These are phyloP conservation scores for Dendrobium nobile DNA, from an alignment of 106 monocot species.

Conservation along the genomic window DNA sequence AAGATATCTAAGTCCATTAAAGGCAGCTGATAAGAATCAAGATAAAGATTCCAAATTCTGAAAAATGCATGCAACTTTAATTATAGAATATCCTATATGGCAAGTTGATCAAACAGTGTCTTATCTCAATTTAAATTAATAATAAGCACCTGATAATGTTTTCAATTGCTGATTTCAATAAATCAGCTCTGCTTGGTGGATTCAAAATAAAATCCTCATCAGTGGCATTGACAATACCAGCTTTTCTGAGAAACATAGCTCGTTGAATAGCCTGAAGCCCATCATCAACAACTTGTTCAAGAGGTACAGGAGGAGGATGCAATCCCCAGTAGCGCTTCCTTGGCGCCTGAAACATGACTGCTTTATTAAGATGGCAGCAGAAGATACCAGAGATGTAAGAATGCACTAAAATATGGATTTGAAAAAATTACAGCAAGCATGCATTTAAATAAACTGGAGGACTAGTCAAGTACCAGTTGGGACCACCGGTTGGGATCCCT, in stretches of 20 bases:
- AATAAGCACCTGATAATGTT: constrained; percentile 62
- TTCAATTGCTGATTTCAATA: constrained; percentile 73
- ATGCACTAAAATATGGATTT: background rate
- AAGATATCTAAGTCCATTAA: constrained; percentile 55
- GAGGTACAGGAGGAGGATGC: constrained; percentile 91
- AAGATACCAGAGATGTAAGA: background rate
- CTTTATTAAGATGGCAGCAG: background rate
- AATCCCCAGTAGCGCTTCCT: constrained; percentile 96
- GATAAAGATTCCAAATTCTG: background rate
- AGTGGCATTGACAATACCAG: constrained; percentile 70
- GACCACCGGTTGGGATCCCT: constrained; percentile 96
- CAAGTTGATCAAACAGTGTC: background rate
- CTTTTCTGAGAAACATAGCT: constrained; percentile 72
- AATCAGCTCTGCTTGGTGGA: constrained; percentile 71
- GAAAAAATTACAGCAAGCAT: background rate
- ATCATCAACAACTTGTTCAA: constrained; percentile 89
- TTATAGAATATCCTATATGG: constrained; percentile 1
- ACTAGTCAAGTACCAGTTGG: constrained; percentile 42
- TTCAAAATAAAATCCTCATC: constrained; percentile 85
- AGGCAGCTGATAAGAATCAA: background rate
- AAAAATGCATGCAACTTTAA: background rate
- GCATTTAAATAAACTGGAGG: background rate
- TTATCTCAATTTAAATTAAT: background rate
- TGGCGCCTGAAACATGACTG: constrained; percentile 49
- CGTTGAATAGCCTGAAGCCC: constrained; percentile 69